Conservation (phyloP, 164 flowering plant genomes). For the Tetrastigma voinierianum region DNA sequence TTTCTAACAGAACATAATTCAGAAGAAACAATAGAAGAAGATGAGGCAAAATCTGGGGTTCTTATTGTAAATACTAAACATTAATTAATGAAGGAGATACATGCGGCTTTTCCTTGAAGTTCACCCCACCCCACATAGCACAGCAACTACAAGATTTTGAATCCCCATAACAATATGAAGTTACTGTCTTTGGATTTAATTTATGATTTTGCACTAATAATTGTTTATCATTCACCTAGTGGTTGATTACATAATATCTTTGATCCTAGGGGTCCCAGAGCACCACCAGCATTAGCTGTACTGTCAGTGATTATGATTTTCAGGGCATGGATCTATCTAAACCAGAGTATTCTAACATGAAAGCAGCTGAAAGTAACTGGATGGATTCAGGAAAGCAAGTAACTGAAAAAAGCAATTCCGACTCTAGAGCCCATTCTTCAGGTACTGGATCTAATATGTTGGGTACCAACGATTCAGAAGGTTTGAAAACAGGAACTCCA, state of each 20-base stretch:
- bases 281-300: constrained; percentile 27
- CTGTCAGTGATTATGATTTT: constrained; percentile 2
- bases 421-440: constrained; percentile 17
- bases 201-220: not conserved
- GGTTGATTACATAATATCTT: not conserved
- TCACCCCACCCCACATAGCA: too few species aligned
- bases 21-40: constrained; percentile 25
- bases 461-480: constrained; percentile 9
- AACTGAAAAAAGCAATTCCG: constrained; percentile 37
- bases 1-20: constrained; percentile 31
- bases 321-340: constrained; percentile 96
- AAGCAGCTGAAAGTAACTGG: constrained; percentile 41
- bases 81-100: constrained; percentile 29
- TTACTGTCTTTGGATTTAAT: not conserved
- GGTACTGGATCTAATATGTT: not conserved
- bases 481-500: constrained; percentile 18
- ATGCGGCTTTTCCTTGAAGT: constrained; percentile 35
- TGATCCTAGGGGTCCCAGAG: constrained; percentile 47
- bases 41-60: constrained; percentile 12
- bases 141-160: too few species aligned
- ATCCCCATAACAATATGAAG: too few species aligned
- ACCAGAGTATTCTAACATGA: constrained; percentile 48
- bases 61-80: constrained; percentile 5
- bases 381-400: constrained; percentile 23
- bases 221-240: not conserved